Percentiles rank a stretch among this genome's conserved stretches.
Evolutionary conservation across 2,329 filamentous ascomycete species (phyloP).

Genomic region (Fusarium avenaceum): DNA sequence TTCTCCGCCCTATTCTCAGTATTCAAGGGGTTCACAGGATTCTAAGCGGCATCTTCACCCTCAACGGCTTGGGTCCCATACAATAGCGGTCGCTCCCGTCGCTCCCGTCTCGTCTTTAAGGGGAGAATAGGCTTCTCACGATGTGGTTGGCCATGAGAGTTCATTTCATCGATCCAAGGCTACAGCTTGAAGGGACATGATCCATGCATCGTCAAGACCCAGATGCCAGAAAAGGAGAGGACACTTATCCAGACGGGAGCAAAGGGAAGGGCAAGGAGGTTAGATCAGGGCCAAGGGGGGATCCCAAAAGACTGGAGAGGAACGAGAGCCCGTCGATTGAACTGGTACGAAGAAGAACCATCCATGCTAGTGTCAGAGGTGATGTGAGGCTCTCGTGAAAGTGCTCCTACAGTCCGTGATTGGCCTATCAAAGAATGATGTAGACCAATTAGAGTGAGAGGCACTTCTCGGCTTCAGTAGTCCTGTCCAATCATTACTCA

Average conservation of each 20-base stretch:
- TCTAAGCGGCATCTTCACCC: conserved; percentile 39
- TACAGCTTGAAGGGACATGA: conserved; percentile 41
- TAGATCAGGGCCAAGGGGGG: conserved; percentile 35
- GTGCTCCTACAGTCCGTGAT: conserved; percentile 49
- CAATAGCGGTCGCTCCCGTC: conserved; percentile 48
- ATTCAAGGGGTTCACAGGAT: neutral
- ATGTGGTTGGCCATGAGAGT: conserved; percentile 50
- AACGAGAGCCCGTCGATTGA: conserved; percentile 45
- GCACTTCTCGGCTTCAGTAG: conserved; percentile 28
- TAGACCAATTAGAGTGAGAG: conserved; percentile 23
- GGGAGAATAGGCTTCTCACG: conserved; percentile 41
- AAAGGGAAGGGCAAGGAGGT: conserved; percentile 29
- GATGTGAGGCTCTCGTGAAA: conserved; percentile 54
- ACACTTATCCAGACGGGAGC: conserved; percentile 35
- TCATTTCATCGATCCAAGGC: conserved; percentile 33
- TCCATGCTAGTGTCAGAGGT: conserved; percentile 52
- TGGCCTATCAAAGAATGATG: conserved; percentile 37
- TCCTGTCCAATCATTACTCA: conserved; percentile 25
- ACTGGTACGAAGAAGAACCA: conserved; percentile 42
- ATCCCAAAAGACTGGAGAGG: conserved; percentile 41
- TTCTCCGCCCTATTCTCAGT: conserved; percentile 25
- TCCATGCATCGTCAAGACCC: conserved; percentile 40
- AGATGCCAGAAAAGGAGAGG: conserved; percentile 45
- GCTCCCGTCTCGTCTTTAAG: conserved; percentile 44
- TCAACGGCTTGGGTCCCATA: conserved; percentile 47